These are phyloP conservation scores for Podila epicladia DNA, from an alignment of 192 early-diverging fungal genomes.

Conservation along the genomic window DNA sequence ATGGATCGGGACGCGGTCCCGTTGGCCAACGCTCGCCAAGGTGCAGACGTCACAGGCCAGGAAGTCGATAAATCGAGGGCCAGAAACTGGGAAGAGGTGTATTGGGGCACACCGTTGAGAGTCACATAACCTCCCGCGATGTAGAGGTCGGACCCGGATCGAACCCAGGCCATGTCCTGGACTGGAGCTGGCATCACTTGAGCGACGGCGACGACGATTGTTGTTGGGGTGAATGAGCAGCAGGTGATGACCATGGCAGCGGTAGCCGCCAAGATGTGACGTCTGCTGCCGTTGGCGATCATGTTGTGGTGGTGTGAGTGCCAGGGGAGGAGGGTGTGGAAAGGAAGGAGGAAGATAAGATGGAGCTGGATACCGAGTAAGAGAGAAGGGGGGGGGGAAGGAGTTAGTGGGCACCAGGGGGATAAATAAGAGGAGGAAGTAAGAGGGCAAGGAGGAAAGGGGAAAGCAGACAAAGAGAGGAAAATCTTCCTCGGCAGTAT, in stretches of 20 bases:
- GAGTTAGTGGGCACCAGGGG: no score
- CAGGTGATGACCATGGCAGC: not conserved
- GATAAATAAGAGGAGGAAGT: no score
- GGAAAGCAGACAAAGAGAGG: not conserved
- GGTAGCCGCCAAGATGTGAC: not conserved
- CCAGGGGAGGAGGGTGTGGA: no score
- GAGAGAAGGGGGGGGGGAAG: no score
- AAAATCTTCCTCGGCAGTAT: no score
- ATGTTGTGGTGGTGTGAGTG: not conserved
- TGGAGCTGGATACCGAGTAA: no score
- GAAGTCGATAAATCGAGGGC: constrained; percentile 10
- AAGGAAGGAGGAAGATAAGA: no score
- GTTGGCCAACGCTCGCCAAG: constrained; percentile 5
- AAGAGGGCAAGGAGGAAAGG: not conserved
- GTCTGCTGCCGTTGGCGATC: not conserved
- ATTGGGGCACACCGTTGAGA: not conserved
- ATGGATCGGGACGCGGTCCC: not conserved
- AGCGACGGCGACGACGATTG: not conserved
- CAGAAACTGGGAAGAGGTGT: not conserved
- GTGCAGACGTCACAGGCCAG: constrained; percentile 4
- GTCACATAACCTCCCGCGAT: constrained; percentile 13
- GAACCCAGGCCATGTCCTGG: constrained; percentile 5
- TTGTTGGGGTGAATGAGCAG: constrained; percentile 8
- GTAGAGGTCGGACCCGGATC: constrained; percentile 3
- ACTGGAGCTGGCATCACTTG: constrained; percentile 11